A percentile compares a stretch with the other conserved stretches of the same genome.
phyloP scores from a whole-genome alignment of 805 yeast species.

The Yarrowia sp. region DNA sequence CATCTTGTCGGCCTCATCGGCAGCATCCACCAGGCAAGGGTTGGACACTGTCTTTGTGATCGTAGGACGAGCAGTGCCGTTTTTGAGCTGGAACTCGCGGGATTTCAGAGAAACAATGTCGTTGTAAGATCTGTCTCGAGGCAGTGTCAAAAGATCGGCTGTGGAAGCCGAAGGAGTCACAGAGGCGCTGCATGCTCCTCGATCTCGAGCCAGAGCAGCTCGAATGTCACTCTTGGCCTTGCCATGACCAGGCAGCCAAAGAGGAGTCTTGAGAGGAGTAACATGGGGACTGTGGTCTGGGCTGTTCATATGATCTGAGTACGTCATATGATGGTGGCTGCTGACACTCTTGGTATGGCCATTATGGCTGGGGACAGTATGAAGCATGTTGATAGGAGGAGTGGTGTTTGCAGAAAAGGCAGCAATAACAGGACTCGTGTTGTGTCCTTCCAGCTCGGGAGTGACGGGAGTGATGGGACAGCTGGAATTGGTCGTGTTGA shows the following conservation, averaged over 20 bases:
- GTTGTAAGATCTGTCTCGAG: neutral
- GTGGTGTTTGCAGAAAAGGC: conserved; percentile 9
- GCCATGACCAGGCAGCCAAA: neutral
- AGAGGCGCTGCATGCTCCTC: neutral
- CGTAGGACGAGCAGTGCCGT: neutral
- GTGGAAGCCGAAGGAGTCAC: neutral
- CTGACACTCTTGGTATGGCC: neutral
- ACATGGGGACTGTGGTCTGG: neutral
- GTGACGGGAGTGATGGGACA: conserved; percentile 12
- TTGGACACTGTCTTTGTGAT: conserved; percentile 2
- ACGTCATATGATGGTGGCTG: neutral
- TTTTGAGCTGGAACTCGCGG: conserved; percentile 2
- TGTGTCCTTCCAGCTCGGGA: neutral
- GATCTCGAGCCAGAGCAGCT: neutral
- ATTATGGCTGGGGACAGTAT: neutral
- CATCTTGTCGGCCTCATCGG: neutral
- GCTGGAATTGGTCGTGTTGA: neutral
- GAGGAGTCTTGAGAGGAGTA: neutral
- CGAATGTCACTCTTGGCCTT: conserved; percentile 3
- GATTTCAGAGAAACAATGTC: conserved; percentile 1
- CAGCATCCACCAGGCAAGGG: neutral
- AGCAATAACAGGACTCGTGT: neutral
- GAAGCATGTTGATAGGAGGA: conserved; percentile 17
- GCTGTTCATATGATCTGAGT: neutral
- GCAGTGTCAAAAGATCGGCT: neutral